Conservation (phyloP, 2,329 filamentous ascomycete genomes). For the Clonostachys rhizophaga region DNA sequence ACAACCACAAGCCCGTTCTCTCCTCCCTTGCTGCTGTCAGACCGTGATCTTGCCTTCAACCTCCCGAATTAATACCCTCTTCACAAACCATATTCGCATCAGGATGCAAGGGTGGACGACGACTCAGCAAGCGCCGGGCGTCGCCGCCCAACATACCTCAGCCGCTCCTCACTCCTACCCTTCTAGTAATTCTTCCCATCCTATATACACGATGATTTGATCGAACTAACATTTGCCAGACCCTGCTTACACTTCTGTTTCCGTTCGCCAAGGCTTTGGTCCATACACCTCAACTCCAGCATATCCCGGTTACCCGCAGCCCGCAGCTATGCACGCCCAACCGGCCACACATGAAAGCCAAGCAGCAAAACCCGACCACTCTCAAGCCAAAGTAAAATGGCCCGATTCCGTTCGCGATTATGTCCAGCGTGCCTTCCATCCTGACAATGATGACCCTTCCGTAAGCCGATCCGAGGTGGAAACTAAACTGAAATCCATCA, state of each 20-base stretch:
- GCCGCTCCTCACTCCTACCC: slow-evolving; percentile 29
- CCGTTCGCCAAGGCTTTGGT: slow-evolving; percentile 56
- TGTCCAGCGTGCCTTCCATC: slow-evolving; percentile 83
- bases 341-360: slow-evolving; percentile 7
- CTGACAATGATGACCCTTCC: slow-evolving; percentile 60
- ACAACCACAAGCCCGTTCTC: too few relatives aligned
- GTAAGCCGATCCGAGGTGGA: slow-evolving; percentile 71
- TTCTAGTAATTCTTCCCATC: slow-evolving; percentile 21
- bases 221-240: slow-evolving; percentile 23
- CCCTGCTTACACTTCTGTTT: slow-evolving; percentile 56
- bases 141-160: slow-evolving; percentile 25
- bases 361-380: slow-evolving; percentile 19
- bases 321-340: slow-evolving; percentile 6
- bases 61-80: too few relatives aligned
- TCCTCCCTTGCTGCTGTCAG: too few relatives aligned
- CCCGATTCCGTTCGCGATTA: slow-evolving; percentile 79
- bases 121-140: slow-evolving; percentile 32
- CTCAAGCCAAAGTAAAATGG: slow-evolving; percentile 69
- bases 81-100: not conserved
- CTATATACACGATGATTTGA: not conserved
- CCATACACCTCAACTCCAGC: slow-evolving; percentile 27
- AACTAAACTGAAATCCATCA: slow-evolving; percentile 77
- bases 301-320: slow-evolving; percentile 10
- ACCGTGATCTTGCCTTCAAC: too few relatives aligned
- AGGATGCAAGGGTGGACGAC: slow-evolving; percentile 22